phyloP scores from a whole-genome alignment of 2,329 filamentous ascomycete species.

The Fusarium verrucosum region DNA sequence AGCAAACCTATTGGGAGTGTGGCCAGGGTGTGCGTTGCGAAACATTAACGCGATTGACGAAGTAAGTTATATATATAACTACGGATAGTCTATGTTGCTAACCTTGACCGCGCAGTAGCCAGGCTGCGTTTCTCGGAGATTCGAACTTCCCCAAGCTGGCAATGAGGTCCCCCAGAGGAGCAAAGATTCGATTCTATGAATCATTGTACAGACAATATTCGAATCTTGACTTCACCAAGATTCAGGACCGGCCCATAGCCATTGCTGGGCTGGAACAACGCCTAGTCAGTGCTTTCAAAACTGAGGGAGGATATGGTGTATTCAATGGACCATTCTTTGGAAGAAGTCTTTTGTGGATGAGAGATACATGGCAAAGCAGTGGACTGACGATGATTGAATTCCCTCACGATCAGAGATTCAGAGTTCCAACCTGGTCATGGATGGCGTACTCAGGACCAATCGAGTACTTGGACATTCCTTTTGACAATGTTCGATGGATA shows the following conservation, averaged over 20 bases:
- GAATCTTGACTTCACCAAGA: constrained; percentile 13
- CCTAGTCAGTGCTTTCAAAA: constrained; percentile 14
- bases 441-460: constrained; percentile 49
- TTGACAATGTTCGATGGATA: constrained; percentile 27
- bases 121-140: constrained; percentile 32
- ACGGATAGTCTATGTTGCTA: neutral
- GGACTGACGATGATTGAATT: constrained; percentile 6
- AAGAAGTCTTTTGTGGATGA: constrained; percentile 32
- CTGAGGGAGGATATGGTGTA: constrained; percentile 32
- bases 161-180: constrained; percentile 10
- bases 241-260: constrained; percentile 29
- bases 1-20: constrained; percentile 34
- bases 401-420: neutral
- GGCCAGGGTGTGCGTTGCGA: constrained; percentile 30
- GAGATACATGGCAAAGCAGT: neutral
- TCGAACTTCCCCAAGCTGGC: constrained; percentile 27
- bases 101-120: neutral
- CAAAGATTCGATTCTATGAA: constrained; percentile 27
- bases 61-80: constrained; percentile 10
- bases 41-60: constrained; percentile 19
- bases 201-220: constrained; percentile 33
- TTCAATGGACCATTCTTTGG: constrained; percentile 20
- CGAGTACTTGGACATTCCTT: constrained; percentile 39
- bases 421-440: constrained; percentile 49
- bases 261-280: constrained; percentile 32